Conservation (phyloP, 805 yeast species). For the Nakazawaea siamensis region DNA sequence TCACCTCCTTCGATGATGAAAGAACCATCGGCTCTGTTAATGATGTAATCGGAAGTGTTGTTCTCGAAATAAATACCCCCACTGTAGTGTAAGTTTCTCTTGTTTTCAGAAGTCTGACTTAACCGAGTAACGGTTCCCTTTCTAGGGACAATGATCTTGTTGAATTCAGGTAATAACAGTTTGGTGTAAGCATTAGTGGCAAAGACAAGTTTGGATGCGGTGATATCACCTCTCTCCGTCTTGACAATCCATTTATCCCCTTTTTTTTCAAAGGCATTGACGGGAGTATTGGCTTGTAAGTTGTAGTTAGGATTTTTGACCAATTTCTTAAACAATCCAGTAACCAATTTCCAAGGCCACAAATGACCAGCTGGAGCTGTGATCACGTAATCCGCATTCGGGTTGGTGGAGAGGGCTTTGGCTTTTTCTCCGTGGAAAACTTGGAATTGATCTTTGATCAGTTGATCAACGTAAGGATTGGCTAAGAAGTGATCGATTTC, state of each 20-base stretch:
- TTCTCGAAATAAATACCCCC: slow-evolving; percentile 16
- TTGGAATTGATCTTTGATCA: slow-evolving; percentile 22
- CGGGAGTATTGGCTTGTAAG: slow-evolving; percentile 34
- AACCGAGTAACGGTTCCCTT: slow-evolving; percentile 17
- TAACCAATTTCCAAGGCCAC: slow-evolving; percentile 35
- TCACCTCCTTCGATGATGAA: slow-evolving; percentile 26
- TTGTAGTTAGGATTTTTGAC: slow-evolving; percentile 26
- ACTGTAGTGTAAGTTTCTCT: slow-evolving; percentile 18
- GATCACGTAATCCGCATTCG: slow-evolving; percentile 21
- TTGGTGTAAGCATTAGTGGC: slow-evolving; percentile 24
- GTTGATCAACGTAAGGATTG: slow-evolving; percentile 21
- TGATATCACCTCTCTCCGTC: slow-evolving; percentile 22
- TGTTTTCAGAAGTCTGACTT: slow-evolving; percentile 19
- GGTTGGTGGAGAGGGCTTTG: slow-evolving; percentile 19
- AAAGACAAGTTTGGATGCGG: slow-evolving; percentile 23
- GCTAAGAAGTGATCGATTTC: slow-evolving; percentile 14
- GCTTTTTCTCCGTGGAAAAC: slow-evolving; percentile 25
- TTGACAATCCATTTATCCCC: slow-evolving; percentile 21
- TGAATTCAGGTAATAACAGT: slow-evolving; percentile 14
- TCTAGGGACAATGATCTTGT: slow-evolving; percentile 18
- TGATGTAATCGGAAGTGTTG: slow-evolving; percentile 20
- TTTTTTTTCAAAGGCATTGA: slow-evolving; percentile 17
- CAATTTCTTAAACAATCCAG: slow-evolving; percentile 22
- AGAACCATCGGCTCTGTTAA: slow-evolving; percentile 29
- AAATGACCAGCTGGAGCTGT: slow-evolving; percentile 33